Evolutionary conservation across 2,329 filamentous ascomycete species (phyloP).

Genomic region (Shiraia sp.): DNA sequence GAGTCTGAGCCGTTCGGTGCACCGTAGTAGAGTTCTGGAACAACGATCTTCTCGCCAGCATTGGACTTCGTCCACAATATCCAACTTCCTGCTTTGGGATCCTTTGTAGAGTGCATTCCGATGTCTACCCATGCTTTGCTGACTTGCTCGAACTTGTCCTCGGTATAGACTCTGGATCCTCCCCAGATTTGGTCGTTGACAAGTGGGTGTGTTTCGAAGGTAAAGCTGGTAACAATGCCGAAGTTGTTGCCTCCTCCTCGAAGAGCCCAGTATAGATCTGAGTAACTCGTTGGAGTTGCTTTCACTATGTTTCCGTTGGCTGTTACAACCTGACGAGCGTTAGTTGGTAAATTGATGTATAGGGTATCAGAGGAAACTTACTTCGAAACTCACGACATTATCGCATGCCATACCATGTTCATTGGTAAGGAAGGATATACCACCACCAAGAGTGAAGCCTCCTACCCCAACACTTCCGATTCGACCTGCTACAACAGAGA

Average conservation of each 20-base stretch:
- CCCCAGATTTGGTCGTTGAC: constrained; percentile 17
- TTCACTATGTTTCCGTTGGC: constrained; percentile 32
- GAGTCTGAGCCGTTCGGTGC: constrained; percentile 12
- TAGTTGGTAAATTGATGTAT: too few species aligned
- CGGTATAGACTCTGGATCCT: constrained; percentile 7
- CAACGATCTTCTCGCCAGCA: constrained; percentile 4
- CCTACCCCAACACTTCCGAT: constrained; percentile 35
- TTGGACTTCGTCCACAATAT: constrained; percentile 23
- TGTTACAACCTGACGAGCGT: constrained; percentile 34
- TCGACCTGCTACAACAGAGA: constrained; percentile 33
- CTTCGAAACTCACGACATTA: constrained; percentile 24
- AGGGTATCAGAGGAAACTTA: too few species aligned
- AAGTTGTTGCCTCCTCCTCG: constrained; percentile 35
- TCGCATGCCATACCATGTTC: constrained; percentile 19
- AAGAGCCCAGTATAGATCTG: constrained; percentile 35
- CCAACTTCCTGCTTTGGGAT: constrained; percentile 32
- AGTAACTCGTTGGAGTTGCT: constrained; percentile 6
- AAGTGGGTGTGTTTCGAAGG: constrained; percentile 15
- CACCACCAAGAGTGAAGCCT: constrained; percentile 36
- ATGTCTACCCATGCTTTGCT: constrained; percentile 17
- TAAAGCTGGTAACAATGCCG: constrained; percentile 22
- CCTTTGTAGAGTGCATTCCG: constrained; percentile 3
- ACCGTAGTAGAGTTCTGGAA: constrained; percentile 20
- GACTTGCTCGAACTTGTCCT: constrained; percentile 12
- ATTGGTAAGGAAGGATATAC: constrained; percentile 23